Conservation (phyloP, 139 green algal species). For the Chlorella sp. region DNA sequence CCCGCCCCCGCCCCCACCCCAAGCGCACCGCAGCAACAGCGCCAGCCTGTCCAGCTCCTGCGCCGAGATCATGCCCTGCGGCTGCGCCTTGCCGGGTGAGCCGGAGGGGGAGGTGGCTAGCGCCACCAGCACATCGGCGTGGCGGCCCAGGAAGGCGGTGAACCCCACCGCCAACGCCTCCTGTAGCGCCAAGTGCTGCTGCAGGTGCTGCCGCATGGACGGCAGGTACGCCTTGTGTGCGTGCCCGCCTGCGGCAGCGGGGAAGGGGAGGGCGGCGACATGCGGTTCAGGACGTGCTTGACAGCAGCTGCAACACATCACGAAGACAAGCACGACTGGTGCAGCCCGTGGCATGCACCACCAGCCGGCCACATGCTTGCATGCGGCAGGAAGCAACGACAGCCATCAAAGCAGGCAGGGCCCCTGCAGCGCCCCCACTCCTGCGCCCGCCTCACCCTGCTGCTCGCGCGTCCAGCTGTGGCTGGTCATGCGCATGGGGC, state of each 20-base stretch:
- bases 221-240: constrained; percentile 41
- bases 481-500: constrained; percentile 34
- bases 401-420: neutral
- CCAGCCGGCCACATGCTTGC: too few relatives aligned
- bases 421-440: neutral
- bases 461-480: constrained; percentile 19
- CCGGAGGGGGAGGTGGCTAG: constrained; percentile 30
- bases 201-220: constrained; percentile 49
- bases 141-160: constrained; percentile 45
- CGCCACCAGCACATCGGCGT: constrained; percentile 43
- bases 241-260: neutral
- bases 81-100: constrained; percentile 24
- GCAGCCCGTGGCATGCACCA: too few relatives aligned
- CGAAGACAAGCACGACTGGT: too few relatives aligned
- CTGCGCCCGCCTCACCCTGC: constrained; percentile 30
- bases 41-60: constrained; percentile 75
- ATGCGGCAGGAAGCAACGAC: too few relatives aligned
- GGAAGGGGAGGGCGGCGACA: neutral
- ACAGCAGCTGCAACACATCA: too few relatives aligned
- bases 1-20: too few relatives aligned
- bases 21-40: constrained; percentile 58
- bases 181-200: constrained; percentile 55
- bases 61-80: constrained; percentile 49
- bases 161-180: constrained; percentile 54
- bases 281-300: too few relatives aligned